Conservation (phyloP, 75 land plant species). For the Pseudotsuga menziesii region DNA sequence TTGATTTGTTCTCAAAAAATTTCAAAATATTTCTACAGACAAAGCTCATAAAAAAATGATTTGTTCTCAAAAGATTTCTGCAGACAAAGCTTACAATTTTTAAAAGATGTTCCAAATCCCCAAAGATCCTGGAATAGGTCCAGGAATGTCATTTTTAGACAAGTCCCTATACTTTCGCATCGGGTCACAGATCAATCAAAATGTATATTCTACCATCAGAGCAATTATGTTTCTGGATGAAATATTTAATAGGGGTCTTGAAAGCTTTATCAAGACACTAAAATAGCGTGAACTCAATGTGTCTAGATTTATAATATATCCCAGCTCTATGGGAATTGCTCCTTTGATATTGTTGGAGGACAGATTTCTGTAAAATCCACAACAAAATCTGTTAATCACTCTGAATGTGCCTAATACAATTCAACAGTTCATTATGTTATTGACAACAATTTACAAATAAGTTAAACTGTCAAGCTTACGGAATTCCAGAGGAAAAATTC, state of each 20-base stretch:
- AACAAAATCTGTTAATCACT: no score
- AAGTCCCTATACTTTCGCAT: conserved; percentile 46
- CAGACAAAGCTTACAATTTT: conserved; percentile 41
- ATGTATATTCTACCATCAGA: background rate
- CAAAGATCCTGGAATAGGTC: conserved; percentile 78
- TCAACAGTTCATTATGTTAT: background rate
- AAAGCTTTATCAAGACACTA: background rate
- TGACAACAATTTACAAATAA: conserved; percentile 58
- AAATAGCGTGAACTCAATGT: conserved; percentile 39
- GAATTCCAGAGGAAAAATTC: conserved; percentile 70
- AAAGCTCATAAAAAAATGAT: conserved; percentile 48
- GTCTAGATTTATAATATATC: conserved; percentile 81
- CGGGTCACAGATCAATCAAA: background rate
- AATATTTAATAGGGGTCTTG: background rate
- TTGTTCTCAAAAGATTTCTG: background rate
- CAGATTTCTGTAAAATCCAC: conserved; percentile 51
- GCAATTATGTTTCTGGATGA: no score
- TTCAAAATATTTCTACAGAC: background rate
- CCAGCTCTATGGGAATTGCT: conserved; percentile 88
- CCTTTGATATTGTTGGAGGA: no score
- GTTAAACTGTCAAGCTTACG: conserved; percentile 82
- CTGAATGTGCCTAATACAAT: no score
- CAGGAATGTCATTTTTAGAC: conserved; percentile 62
- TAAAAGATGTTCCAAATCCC: conserved; percentile 87
- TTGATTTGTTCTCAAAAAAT: background rate